Evolutionary conservation across 257 asterid species (phyloP).

Genomic region (Plantago ovata): DNA sequence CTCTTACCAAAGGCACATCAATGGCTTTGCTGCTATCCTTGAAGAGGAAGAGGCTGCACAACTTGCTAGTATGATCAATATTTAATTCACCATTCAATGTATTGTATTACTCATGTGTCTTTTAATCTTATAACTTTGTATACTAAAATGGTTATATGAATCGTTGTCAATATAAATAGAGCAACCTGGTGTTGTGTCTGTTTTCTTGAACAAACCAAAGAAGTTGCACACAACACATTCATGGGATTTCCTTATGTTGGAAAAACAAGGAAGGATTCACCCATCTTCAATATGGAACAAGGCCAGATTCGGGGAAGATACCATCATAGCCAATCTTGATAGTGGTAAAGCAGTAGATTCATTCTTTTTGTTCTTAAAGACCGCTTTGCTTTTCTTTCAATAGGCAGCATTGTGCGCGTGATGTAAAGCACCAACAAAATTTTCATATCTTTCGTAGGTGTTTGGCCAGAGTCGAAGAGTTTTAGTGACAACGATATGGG

Average conservation of each 20-base stretch:
- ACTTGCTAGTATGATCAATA: conserved; percentile 36
- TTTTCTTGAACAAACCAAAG: conserved; percentile 41
- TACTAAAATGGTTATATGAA: background rate
- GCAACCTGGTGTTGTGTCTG: conserved; percentile 60
- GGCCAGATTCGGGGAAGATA: conserved; percentile 55
- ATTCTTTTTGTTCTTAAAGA: too few relatives aligned
- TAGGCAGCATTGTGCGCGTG: conserved; percentile 1
- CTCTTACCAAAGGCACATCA: conserved; percentile 55
- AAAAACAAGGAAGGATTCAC: conserved; percentile 31
- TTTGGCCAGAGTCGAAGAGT: conserved; percentile 85
- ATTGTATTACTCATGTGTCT: background rate
- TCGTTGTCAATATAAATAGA: conserved; percentile 20
- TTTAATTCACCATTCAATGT: conserved; percentile 2
- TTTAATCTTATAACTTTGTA: background rate
- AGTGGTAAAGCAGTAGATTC: conserved; percentile 32
- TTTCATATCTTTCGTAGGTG: conserved; percentile 37
- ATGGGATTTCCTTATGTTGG: conserved; percentile 68
- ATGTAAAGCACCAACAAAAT: conserved; percentile 4
- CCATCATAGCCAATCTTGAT: conserved; percentile 66
- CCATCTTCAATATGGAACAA: conserved; percentile 47
- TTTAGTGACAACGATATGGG: conserved; percentile 60
- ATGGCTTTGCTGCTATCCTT: conserved; percentile 76
- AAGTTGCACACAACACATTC: conserved; percentile 71
- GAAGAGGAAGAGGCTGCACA: conserved; percentile 61
- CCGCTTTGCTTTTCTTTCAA: background rate